A percentile compares a stretch with the other conserved stretches of the same genome.
Conservation (phyloP, 2,329 filamentous ascomycete genomes). For the Botrytis paeoniae region DNA sequence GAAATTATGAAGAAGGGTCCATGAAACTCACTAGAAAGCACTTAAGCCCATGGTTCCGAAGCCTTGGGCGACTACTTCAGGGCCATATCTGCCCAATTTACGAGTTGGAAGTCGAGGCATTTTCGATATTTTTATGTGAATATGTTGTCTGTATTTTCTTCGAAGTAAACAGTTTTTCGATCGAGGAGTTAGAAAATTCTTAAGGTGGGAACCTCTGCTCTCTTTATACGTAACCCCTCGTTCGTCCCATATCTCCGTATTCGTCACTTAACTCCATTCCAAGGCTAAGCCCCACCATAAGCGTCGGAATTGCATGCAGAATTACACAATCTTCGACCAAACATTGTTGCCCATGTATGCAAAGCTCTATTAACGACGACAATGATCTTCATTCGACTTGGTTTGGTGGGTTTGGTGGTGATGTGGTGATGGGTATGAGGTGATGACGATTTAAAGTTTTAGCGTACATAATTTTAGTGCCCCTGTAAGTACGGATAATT, state of each 20-base stretch:
- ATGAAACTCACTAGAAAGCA: constrained; percentile 16
- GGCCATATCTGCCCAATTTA: constrained; percentile 32
- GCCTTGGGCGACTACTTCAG: constrained; percentile 31
- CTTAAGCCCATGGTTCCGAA: constrained; percentile 31
- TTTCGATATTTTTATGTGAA: neutral
- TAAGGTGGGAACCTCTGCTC: neutral
- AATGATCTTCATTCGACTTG: neutral
- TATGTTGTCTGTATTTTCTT: neutral
- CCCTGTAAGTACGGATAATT: neutral
- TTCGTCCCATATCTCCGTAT: neutral
- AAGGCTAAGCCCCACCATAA: constrained; percentile 2
- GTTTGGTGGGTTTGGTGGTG: constrained; percentile 10
- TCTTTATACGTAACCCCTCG: constrained; percentile 4
- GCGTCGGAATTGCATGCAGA: neutral
- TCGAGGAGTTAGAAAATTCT: neutral
- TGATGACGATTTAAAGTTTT: constrained; percentile 1
- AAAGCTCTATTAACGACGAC: neutral
- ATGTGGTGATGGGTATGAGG: constrained; percentile 12
- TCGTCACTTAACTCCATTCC: neutral
- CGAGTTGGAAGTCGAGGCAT: constrained; percentile 30
- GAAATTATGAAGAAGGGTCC: no score
- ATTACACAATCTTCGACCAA: neutral
- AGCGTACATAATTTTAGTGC: neutral
- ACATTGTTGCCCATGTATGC: constrained; percentile 1
- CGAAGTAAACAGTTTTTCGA: neutral